Conservation (phyloP, 2,329 filamentous ascomycete species). For the Calonectria henricotiae region DNA sequence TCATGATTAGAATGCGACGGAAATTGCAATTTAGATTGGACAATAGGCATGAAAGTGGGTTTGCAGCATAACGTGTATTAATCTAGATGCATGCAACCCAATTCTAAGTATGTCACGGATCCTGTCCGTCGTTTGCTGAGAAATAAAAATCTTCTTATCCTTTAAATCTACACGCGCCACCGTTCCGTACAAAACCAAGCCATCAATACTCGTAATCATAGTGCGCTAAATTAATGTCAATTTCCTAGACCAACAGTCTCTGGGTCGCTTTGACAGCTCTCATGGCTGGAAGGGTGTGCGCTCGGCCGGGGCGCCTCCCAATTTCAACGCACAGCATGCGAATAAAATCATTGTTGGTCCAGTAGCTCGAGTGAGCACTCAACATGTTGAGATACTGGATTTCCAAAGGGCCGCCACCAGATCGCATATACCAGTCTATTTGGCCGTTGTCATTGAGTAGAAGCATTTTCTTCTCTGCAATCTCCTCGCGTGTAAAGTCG, state of each 20-base stretch:
- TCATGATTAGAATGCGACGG: neutral
- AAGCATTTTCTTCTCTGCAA: slow-evolving; percentile 90
- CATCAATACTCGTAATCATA: slow-evolving; percentile 3
- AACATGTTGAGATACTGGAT: slow-evolving; percentile 99
- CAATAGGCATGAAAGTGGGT: neutral
- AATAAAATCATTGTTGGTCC: slow-evolving; percentile 90
- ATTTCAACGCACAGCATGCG: slow-evolving; percentile 91
- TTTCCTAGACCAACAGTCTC: slow-evolving; percentile 53
- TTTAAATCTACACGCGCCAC: slow-evolving; percentile 13
- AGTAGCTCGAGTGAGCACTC: slow-evolving; percentile 95
- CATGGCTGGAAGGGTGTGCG: slow-evolving; percentile 72
- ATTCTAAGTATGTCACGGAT: slow-evolving; percentile 23
- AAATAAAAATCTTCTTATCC: neutral
- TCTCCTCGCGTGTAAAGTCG: slow-evolving; percentile 92
- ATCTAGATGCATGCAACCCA: slow-evolving; percentile 11
- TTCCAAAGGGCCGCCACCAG: slow-evolving; percentile 89
- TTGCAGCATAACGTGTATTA: neutral
- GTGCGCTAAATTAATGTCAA: slow-evolving; percentile 9
- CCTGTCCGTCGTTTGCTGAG: neutral
- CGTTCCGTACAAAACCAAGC: slow-evolving; percentile 10
- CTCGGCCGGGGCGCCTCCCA: slow-evolving; percentile 80
- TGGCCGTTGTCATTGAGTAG: slow-evolving; percentile 97
- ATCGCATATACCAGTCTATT: slow-evolving; percentile 90
- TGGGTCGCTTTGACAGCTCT: slow-evolving; percentile 71
- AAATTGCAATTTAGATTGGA: slow-evolving; percentile 12